Base-by-base conservation (phyloP, 2,329 filamentous ascomycete species). In the Taxawa tesnikishii region DNA sequence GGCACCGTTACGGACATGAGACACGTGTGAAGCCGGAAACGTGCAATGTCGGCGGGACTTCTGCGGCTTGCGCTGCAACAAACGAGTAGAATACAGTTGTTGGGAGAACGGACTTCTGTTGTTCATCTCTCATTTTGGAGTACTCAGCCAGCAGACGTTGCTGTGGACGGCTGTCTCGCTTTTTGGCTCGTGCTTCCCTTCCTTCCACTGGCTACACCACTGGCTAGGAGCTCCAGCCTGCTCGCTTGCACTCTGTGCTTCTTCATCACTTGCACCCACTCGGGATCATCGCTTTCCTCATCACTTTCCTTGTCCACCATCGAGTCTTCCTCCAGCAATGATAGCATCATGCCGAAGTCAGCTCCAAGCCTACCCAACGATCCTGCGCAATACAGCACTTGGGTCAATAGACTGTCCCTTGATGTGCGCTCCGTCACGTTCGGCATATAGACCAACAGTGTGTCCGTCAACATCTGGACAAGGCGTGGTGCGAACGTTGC, bases 381-480 rank as follows among this genome's bases (percentile, higher is more conserved):
- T 28, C 84, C 83, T 1, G 88, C 87, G 46, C 85, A 93, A 56
- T 94, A 96, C 6, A 96, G 62, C 0, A 94, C 82, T 53, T 96
- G 88, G 0, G 87, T 96, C 23, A 94, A 60, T 33, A 96, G 67
- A 49, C 84, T 93, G 51, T 96, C 88, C 18, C 85, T 67, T 0
- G 82, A 79, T 15, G 79, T 72, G 40, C 78, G 77, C 47, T 94
- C 87, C 42, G 71, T 73, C 3, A 96, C 74, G 30, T 81, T 83
- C 0, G 85, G 83, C 2, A 96, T 64, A 53, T 94, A 94, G 10
- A 60, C 58, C 33, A 71, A 69, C 28, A 94, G 60, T 0, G 83
- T 90, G 32, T 82, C 75, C 24, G 81, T 75, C 15, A 98, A 66
- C 59, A 93, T 74, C 27, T 81, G 73, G 11, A 92, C 75, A 1